These are phyloP conservation scores for Suhomyces vadensis DNA, from an alignment of 805 yeast species.

Conservation along the genomic window DNA sequence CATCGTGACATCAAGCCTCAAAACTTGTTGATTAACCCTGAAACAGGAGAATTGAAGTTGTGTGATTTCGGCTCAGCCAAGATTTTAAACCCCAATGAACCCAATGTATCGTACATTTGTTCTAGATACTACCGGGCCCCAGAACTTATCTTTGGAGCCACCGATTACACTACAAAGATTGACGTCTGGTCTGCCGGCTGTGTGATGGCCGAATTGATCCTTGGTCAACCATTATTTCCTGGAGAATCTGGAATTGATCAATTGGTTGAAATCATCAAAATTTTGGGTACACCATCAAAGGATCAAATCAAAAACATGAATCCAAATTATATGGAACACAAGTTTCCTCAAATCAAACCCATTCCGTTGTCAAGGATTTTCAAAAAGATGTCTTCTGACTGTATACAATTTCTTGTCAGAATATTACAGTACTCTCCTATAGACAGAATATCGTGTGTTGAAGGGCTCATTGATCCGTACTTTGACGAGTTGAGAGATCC, in stretches of 20 bases:
- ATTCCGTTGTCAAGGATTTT: constrained; percentile 70
- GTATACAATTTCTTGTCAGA: constrained; percentile 55
- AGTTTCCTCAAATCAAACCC: constrained; percentile 84
- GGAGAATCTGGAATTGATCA: constrained; percentile 98
- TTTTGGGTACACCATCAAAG: constrained; percentile 90
- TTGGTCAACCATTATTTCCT: constrained; percentile 96
- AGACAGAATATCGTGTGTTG: constrained; percentile 59
- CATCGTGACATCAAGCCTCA: constrained; percentile 95
- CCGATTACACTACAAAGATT: constrained; percentile 93
- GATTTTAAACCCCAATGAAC: constrained; percentile 83
- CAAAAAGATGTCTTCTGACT: constrained; percentile 54
- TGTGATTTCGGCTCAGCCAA: constrained; percentile 98
- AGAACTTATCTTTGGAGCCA: constrained; percentile 94
- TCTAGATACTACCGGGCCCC: constrained; percentile 97
- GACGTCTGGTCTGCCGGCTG: constrained; percentile 98
- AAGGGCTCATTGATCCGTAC: constrained; percentile 52
- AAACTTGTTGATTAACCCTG: constrained; percentile 83
- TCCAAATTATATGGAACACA: constrained; percentile 96
- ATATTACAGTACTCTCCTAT: constrained; percentile 70
- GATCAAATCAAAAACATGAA: constrained; percentile 94
- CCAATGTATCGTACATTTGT: constrained; percentile 94
- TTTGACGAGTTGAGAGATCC: constrained; percentile 53
- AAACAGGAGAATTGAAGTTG: constrained; percentile 78
- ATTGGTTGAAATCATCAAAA: constrained; percentile 92
- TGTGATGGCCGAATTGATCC: constrained; percentile 93